Evolutionary conservation across 192 early-diverging fungal genomes (phyloP).

Genomic region (Coemansia sp.): DNA sequence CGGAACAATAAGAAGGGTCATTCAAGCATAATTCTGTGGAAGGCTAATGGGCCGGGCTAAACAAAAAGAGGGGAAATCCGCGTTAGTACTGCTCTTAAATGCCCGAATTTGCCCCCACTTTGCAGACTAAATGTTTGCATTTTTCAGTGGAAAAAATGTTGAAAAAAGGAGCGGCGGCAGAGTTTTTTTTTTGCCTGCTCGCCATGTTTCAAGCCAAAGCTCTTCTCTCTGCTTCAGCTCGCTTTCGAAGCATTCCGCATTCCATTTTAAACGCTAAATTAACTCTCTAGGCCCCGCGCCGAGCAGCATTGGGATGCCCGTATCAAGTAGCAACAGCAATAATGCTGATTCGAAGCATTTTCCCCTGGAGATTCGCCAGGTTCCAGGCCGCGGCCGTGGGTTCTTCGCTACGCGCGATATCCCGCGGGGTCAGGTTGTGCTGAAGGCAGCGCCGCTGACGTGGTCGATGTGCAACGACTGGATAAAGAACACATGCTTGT

Average conservation of each 20-base stretch:
- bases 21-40: no score
- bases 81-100: not conserved
- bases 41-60: not conserved
- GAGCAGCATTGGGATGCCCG: not conserved
- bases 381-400: conserved; percentile 45
- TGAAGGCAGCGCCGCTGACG: conserved; percentile 33
- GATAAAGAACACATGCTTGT: conserved; percentile 43
- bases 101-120: not conserved
- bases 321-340: not conserved
- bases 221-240: no score
- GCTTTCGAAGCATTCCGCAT: not conserved
- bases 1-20: no score
- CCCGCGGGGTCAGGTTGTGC: conserved; percentile 28
- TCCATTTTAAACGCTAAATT: not conserved
- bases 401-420: conserved; percentile 48
- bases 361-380: conserved; percentile 32
- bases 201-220: no score
- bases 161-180: no score
- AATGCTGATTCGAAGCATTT: conserved; percentile 10
- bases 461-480: conserved; percentile 44
- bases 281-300: not conserved
- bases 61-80: not conserved
- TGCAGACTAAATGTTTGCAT: not conserved
- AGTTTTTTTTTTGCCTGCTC: no score
- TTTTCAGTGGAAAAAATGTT: not conserved